Evolutionary conservation across 805 yeast genomes (phyloP).

Genomic region (Osmozyma mogii): DNA sequence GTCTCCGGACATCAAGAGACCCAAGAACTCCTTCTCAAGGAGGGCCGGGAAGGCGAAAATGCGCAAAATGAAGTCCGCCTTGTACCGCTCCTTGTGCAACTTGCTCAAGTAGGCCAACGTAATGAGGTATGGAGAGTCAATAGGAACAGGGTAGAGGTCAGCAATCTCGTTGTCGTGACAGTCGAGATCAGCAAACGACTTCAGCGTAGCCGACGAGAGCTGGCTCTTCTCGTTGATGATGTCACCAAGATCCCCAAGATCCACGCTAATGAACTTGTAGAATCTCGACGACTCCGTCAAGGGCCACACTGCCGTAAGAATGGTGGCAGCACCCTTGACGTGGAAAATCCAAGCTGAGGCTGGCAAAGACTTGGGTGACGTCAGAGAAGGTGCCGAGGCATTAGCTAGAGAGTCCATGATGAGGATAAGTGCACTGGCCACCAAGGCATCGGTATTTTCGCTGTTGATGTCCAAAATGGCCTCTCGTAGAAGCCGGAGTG

Average conservation of each 20-base stretch:
- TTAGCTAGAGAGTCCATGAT: conserved; percentile 93
- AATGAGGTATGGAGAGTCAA: conserved; percentile 78
- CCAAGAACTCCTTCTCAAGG: conserved; percentile 71
- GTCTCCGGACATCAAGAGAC: conserved; percentile 77
- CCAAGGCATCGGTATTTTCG: conserved; percentile 87
- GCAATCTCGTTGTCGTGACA: conserved; percentile 84
- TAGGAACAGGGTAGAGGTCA: conserved; percentile 80
- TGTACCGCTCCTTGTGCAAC: conserved; percentile 70
- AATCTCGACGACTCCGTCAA: conserved; percentile 40
- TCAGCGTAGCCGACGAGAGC: conserved; percentile 11
- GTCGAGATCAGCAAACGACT: conserved; percentile 48
- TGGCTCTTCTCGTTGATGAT: conserved; percentile 36
- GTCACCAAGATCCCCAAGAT: conserved; percentile 83
- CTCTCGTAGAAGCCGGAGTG: conserved; percentile 68
- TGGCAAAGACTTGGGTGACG: conserved; percentile 55
- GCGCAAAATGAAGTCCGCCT: conserved; percentile 77
- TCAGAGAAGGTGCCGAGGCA: conserved; percentile 55
- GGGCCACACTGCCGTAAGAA: conserved; percentile 95
- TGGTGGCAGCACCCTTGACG: conserved; percentile 95
- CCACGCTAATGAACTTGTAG: conserved; percentile 63
- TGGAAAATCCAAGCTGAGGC: conserved; percentile 97
- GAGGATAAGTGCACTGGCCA: conserved; percentile 81
- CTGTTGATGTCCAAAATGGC: conserved; percentile 79
- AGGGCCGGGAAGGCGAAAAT: conserved; percentile 92
- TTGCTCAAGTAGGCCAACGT: conserved; percentile 82